Conservation (phyloP, 352 stramenopile genomes). For the Pythium inflatum region DNA sequence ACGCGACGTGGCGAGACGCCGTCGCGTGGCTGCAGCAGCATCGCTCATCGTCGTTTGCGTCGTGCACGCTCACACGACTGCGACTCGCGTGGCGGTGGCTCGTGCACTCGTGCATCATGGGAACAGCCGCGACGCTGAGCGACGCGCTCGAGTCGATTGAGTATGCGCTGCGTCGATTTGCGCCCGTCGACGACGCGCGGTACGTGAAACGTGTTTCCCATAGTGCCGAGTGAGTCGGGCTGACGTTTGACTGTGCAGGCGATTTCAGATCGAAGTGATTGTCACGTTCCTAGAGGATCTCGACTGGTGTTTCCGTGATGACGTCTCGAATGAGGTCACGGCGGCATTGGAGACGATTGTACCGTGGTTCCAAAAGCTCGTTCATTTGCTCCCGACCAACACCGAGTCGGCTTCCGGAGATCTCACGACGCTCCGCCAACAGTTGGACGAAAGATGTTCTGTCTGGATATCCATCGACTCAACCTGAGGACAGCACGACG, state of each 20-base stretch:
- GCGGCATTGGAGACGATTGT: conserved; percentile 17
- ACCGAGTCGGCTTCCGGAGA: no score
- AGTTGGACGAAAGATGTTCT: conserved; percentile 18
- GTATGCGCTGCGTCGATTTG: conserved; percentile 62
- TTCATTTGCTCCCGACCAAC: conserved; percentile 46
- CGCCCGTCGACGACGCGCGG: conserved; percentile 43
- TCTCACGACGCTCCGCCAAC: conserved; percentile 5
- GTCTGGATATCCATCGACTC: no score
- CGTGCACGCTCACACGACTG: conserved; percentile 40
- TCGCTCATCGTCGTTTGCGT: conserved; percentile 42
- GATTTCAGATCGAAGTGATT: conserved; percentile 61
- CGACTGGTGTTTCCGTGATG: conserved; percentile 40
- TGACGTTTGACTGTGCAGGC: conserved; percentile 25
- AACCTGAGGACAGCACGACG: no score
- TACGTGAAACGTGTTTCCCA: conserved; percentile 16
- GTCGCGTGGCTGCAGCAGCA: conserved; percentile 49
- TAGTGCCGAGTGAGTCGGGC: background rate
- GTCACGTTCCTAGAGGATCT: conserved; percentile 53
- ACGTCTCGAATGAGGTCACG: background rate
- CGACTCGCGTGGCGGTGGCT: conserved; percentile 70
- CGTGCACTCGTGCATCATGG: conserved; percentile 25
- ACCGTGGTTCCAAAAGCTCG: conserved; percentile 62
- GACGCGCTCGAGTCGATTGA: conserved; percentile 61
- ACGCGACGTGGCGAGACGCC: conserved; percentile 23
- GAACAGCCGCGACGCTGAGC: background rate